Conservation (phyloP, 345 rosid species). For the Boechera stricta region DNA sequence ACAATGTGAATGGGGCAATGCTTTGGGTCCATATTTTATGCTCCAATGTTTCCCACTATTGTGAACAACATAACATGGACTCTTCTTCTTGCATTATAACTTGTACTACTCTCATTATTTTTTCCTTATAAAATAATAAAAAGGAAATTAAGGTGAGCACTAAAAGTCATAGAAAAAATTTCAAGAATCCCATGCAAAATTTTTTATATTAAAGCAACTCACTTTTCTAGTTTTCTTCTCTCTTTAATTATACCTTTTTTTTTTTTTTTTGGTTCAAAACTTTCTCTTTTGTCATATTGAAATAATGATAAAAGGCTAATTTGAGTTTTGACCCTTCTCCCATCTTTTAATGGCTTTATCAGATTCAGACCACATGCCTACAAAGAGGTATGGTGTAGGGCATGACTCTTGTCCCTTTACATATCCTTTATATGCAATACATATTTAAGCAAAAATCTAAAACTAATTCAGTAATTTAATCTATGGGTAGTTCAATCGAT, state of each 20-base stretch:
- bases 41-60: conserved; percentile 52
- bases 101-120: conserved; percentile 44
- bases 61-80: conserved; percentile 49
- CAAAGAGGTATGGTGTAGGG: conserved; percentile 39
- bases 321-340: conserved; percentile 60
- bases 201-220: conserved; percentile 37
- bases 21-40: conserved; percentile 47
- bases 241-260: conserved; percentile 26
- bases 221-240: conserved; percentile 34
- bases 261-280: neutral
- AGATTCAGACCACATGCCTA: conserved; percentile 48
- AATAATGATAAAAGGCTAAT: conserved; percentile 46
- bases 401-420: conserved; percentile 38
- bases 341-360: conserved; percentile 50
- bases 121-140: conserved; percentile 31
- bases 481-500: conserved; percentile 9
- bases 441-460: neutral
- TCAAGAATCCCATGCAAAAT: conserved; percentile 47
- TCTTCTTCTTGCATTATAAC: conserved; percentile 33
- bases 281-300: conserved; percentile 39
- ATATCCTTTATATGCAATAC: conserved; percentile 20
- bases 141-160: conserved; percentile 28
- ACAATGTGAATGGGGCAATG: conserved; percentile 45
- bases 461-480: neutral
- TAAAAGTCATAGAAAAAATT: conserved; percentile 27